Conservation (phyloP, 2,329 filamentous ascomycete genomes). For the Trichoderma hamatum region DNA sequence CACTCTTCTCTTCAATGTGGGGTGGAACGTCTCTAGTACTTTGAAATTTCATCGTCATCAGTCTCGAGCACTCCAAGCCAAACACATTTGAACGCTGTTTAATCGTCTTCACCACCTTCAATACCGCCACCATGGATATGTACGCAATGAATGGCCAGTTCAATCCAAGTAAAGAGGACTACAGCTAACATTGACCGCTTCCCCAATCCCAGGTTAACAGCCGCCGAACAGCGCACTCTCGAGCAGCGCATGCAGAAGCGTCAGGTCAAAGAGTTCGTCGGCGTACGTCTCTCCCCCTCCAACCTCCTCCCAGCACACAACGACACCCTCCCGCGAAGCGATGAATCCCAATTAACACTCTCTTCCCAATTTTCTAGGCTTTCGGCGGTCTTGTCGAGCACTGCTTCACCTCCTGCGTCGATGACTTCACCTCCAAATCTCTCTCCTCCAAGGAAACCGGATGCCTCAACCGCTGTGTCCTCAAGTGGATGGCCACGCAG, state of each 20-base stretch:
- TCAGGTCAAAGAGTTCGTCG: conserved; percentile 99
- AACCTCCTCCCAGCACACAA: not conserved
- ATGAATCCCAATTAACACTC: not conserved
- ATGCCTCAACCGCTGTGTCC: conserved; percentile 92
- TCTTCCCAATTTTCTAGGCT: conserved; percentile 36
- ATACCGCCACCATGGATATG: conserved; percentile 38
- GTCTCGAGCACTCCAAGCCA: not conserved
- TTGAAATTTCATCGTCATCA: conserved; percentile 29
- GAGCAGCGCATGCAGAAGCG: conserved; percentile 94
- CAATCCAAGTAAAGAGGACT: not conserved
- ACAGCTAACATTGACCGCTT: not conserved
- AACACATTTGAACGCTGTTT: not conserved
- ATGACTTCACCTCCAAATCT: conserved; percentile 97
- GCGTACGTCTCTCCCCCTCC: conserved; percentile 62
- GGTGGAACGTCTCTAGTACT: conserved; percentile 8
- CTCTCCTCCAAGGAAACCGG: conserved; percentile 84
- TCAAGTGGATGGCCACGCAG: conserved; percentile 92
- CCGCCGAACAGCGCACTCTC: conserved; percentile 87
- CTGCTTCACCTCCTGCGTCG: conserved; percentile 97
- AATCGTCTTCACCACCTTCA: not conserved
- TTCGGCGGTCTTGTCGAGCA: conserved; percentile 63
- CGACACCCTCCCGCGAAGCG: not conserved
- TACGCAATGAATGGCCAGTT: conserved; percentile 29
- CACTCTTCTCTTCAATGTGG: not conserved
- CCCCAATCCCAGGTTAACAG: conserved; percentile 58